phyloP scores from a whole-genome alignment of 495 filamentous ascomycete genomes.

The Xylaria sp. region DNA sequence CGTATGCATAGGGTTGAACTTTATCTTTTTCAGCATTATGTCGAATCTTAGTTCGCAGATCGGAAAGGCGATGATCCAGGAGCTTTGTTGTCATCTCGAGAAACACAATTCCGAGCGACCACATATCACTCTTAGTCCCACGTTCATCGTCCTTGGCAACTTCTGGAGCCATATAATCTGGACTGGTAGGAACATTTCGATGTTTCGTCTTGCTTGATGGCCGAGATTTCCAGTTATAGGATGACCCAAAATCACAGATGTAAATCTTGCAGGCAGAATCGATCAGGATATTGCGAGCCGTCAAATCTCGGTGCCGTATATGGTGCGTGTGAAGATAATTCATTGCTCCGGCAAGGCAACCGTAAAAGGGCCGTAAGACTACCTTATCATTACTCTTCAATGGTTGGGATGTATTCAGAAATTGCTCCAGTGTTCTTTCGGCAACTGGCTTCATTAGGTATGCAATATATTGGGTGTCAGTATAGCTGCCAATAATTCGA shows the following conservation, averaged over 20 bases:
- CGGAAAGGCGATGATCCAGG: slow-evolving; percentile 4
- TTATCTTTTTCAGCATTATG: background rate
- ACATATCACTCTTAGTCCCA: slow-evolving; percentile 29
- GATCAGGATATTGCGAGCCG: slow-evolving; percentile 34
- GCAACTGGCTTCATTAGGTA: slow-evolving; percentile 31
- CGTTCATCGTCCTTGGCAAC: slow-evolving; percentile 23
- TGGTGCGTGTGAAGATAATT: slow-evolving; percentile 33
- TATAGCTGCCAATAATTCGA: slow-evolving; percentile 30
- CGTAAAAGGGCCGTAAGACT: slow-evolving; percentile 25
- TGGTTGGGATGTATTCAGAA: background rate
- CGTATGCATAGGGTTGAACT: background rate
- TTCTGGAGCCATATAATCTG: slow-evolving; percentile 33
- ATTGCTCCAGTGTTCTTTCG: background rate
- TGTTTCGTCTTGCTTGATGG: slow-evolving; percentile 18
- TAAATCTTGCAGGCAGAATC: slow-evolving; percentile 19
- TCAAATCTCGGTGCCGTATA: slow-evolving; percentile 35
- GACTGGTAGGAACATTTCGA: slow-evolving; percentile 12
- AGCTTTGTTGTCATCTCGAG: slow-evolving; percentile 29
- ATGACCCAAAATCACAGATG: slow-evolving; percentile 38
- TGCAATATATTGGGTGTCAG: slow-evolving; percentile 28
- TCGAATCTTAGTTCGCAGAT: slow-evolving; percentile 12
- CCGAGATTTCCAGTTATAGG: background rate
- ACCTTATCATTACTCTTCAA: background rate
- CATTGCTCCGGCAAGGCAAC: slow-evolving; percentile 36
- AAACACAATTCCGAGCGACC: slow-evolving; percentile 30